These are phyloP conservation scores for Inga oerstediana DNA, from an alignment of 306 rosid genomes.

Conservation along the genomic window DNA sequence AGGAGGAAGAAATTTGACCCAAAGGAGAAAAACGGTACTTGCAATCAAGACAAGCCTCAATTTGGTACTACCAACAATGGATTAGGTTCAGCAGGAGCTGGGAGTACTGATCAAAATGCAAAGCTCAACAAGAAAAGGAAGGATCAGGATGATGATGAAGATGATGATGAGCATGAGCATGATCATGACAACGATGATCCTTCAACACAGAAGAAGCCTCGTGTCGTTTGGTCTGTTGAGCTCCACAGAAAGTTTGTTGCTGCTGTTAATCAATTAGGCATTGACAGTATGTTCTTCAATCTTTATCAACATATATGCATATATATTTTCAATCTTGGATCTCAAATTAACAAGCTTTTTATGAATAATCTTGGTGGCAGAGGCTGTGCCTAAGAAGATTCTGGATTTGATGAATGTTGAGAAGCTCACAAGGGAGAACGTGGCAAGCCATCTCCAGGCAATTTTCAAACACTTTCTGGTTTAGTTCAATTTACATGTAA, in stretches of 20 bases:
- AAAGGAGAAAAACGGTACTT: constrained; percentile 56
- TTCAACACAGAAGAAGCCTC: constrained; percentile 86
- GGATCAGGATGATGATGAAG: constrained; percentile 80
- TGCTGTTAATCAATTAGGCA: constrained; percentile 90
- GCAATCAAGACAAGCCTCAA: constrained; percentile 50
- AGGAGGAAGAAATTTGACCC: constrained; percentile 84
- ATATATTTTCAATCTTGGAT: not conserved
- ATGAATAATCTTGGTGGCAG: constrained; percentile 53
- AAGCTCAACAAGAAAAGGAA: constrained; percentile 70
- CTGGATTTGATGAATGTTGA: constrained; percentile 96
- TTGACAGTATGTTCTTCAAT: constrained; percentile 78
- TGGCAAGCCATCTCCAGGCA: constrained; percentile 99
- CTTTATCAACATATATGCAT: not conserved
- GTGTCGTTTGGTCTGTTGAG: constrained; percentile 98
- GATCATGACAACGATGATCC: constrained; percentile 75
- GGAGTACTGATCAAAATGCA: constrained; percentile 62
- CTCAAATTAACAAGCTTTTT: not conserved
- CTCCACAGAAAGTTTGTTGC: constrained; percentile 93
- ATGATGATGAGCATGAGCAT: constrained; percentile 62
- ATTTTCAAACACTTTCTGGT: constrained; percentile 24
- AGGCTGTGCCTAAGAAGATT: constrained; percentile 95
- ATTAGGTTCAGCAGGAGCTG: constrained; percentile 45
- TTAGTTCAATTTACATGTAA: constrained; percentile 12
- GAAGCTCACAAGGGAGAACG: constrained; percentile 94
- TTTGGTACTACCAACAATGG: constrained; percentile 44